A percentile compares a stretch with the other conserved stretches of the same genome.
Conservation (phyloP, 225 moss, liverwort and hornwort species). For the Sphagnum tenellum region DNA sequence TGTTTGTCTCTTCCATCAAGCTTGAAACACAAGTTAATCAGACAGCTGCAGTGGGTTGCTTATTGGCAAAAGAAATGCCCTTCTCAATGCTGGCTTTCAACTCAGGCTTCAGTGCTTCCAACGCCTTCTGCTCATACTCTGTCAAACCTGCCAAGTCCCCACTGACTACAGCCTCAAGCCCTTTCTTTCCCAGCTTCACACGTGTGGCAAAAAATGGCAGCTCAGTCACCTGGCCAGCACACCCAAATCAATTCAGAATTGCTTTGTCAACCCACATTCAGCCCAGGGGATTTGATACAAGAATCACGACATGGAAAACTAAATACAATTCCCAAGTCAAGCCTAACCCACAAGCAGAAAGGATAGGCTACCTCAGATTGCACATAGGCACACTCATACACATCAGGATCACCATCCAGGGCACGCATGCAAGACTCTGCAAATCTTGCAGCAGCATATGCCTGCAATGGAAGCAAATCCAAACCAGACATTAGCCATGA, state of each 20-base stretch:
- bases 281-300: too few species aligned
- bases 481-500: too few species aligned
- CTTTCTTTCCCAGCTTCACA: constrained; percentile 96
- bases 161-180: constrained; percentile 67
- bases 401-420: constrained; percentile 75
- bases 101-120: constrained; percentile 77
- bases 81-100: constrained; percentile 91
- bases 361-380: constrained; percentile 60
- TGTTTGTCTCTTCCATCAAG: too few species aligned
- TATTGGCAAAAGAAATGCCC: constrained; percentile 59
- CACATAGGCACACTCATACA: constrained; percentile 84
- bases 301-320: too few species aligned
- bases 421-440: constrained; percentile 81
- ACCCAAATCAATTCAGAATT: too few species aligned
- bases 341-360: too few species aligned
- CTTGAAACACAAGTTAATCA: neutral
- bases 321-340: too few species aligned
- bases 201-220: constrained; percentile 92
- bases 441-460: constrained; percentile 98
- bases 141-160: constrained; percentile 68
- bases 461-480: constrained; percentile 25
- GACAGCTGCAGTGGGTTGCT: constrained; percentile 49
- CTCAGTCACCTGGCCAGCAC: constrained; percentile 50
- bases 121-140: constrained; percentile 74
- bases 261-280: too few species aligned